These are phyloP conservation scores for Venustampulla echinocandica DNA, from an alignment of 495 filamentous ascomycete genomes.

Conservation along the genomic window DNA sequence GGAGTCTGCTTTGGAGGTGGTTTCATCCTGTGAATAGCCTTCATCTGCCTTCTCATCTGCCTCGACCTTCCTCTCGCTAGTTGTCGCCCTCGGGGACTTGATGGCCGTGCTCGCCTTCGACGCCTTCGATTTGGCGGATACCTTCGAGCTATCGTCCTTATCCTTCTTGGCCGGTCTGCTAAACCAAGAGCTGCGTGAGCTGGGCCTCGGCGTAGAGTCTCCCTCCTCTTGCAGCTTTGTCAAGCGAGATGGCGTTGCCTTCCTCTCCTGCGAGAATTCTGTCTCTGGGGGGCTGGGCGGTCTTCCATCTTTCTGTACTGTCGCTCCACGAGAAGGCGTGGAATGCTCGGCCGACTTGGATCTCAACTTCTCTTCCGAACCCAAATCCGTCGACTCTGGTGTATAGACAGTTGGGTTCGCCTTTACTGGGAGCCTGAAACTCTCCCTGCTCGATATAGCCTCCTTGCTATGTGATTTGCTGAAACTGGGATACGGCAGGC, in stretches of 20 bases:
- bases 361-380: slow-evolving; percentile 14
- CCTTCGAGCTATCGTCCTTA: slow-evolving; percentile 33
- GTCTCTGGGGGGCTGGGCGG: slow-evolving; percentile 50
- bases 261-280: slow-evolving; percentile 37
- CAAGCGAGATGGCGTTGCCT: slow-evolving; percentile 13
- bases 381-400: slow-evolving; percentile 24
- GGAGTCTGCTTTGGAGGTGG: slow-evolving; percentile 46
- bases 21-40: slow-evolving; percentile 16
- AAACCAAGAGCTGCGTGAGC: slow-evolving; percentile 18
- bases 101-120: slow-evolving; percentile 24
- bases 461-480: slow-evolving; percentile 89
- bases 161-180: slow-evolving; percentile 8
- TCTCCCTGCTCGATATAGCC: slow-evolving; percentile 54
- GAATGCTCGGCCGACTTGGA: slow-evolving; percentile 24
- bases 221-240: slow-evolving; percentile 19
- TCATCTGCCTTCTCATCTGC: neutral
- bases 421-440: slow-evolving; percentile 27
- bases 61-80: neutral
- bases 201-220: slow-evolving; percentile 16
- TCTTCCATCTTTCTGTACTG: slow-evolving; percentile 29
- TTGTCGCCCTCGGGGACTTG: slow-evolving; percentile 9
- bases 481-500: slow-evolving; percentile 74
- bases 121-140: slow-evolving; percentile 42
- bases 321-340: slow-evolving; percentile 9
- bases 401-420: slow-evolving; percentile 17